Percentiles rank a stretch among this genome's conserved stretches.
Conservation (phyloP, 2,329 filamentous ascomycete species). For the Arthrobotrys entomopaga region DNA sequence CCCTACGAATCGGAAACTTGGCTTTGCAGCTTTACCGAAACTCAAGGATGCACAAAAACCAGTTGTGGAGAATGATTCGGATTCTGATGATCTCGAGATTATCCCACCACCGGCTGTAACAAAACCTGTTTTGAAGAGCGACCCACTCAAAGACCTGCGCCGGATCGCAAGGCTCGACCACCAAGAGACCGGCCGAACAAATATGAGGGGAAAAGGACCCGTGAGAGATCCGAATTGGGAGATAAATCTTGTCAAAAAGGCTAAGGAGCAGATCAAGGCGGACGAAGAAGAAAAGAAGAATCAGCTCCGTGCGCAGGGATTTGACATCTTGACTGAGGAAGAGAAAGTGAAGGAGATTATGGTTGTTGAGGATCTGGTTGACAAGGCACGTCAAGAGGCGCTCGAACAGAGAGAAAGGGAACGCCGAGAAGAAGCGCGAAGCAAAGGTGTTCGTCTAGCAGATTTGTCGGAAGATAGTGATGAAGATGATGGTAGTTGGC, state of each 20-base stretch:
- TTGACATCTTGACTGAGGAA: conserved; percentile 83
- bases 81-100: conserved; percentile 60
- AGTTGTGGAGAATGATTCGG: conserved; percentile 21
- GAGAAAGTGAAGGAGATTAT: conserved; percentile 84
- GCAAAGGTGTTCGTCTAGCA: conserved; percentile 63
- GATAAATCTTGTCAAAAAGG: conserved; percentile 73
- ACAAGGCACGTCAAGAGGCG: conserved; percentile 83
- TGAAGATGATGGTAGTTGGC: conserved; percentile 60
- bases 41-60: conserved; percentile 8
- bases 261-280: conserved; percentile 79
- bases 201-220: conserved; percentile 64
- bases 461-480: conserved; percentile 68
- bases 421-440: conserved; percentile 70
- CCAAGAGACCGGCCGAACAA: conserved; percentile 62
- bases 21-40: conserved; percentile 34
- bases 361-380: conserved; percentile 86
- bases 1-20: conserved; percentile 27
- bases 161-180: conserved; percentile 16
- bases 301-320: conserved; percentile 79
- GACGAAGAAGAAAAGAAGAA: conserved; percentile 82
- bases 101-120: conserved; percentile 59
- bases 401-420: conserved; percentile 73
- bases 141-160: conserved; percentile 36
- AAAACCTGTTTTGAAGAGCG: conserved; percentile 26
- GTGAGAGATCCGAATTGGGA: conserved; percentile 77